A percentile compares a stretch with the other conserved stretches of the same genome.
These are phyloP conservation scores for Pyrus hybrid DNA, from an alignment of 331 rosid genomes.

Conservation along the genomic window DNA sequence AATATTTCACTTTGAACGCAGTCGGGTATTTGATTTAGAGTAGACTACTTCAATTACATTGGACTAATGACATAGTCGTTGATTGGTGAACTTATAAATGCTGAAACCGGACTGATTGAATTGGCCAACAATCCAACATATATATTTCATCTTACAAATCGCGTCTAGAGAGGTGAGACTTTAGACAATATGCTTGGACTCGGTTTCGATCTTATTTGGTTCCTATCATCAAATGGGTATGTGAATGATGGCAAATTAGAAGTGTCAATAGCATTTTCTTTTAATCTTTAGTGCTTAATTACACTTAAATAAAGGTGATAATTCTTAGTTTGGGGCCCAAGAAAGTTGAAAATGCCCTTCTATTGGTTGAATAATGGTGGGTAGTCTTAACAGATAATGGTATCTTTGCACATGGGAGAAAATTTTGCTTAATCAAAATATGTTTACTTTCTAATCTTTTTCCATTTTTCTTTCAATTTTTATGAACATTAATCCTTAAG, in stretches of 20 bases:
- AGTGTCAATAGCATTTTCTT: not conserved
- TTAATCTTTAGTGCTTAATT: not conserved
- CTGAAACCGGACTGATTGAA: too few species aligned
- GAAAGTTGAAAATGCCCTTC: conserved; percentile 21
- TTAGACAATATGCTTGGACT: too few species aligned
- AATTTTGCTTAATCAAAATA: not conserved
- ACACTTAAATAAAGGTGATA: not conserved
- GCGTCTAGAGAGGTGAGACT: too few species aligned
- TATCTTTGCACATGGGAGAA: conserved; percentile 42
- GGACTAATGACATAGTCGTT: too few species aligned
- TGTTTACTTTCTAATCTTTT: not conserved
- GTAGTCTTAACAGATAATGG: conserved; percentile 15
- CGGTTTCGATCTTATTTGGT: too few species aligned
- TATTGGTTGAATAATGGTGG: conserved; percentile 18
- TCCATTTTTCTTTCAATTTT: not conserved
- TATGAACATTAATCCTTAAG: not conserved
- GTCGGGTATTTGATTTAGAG: too few species aligned
- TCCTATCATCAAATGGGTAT: too few species aligned
- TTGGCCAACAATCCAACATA: too few species aligned
- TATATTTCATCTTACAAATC: too few species aligned
- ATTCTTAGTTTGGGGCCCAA: conserved; percentile 11
- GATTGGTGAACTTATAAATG: too few species aligned
- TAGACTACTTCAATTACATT: too few species aligned
- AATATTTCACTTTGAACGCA: too few species aligned
- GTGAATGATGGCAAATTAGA: not conserved